A percentile compares a stretch with the other conserved stretches of the same genome.
phyloP scores from a whole-genome alignment of 192 early-diverging fungal genomes.

The Rhizophagus clarus region DNA sequence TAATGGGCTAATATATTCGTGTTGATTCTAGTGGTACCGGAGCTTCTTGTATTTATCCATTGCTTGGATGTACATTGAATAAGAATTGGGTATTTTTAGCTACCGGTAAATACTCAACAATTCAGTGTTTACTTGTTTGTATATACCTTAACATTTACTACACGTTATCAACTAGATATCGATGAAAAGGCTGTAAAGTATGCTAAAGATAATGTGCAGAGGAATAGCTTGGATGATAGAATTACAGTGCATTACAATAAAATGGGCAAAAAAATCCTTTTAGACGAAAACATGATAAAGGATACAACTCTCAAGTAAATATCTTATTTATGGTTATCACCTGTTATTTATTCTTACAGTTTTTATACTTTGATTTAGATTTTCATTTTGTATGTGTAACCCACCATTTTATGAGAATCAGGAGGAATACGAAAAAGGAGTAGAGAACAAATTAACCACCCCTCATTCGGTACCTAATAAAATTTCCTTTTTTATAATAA shows the following conservation, averaged over 20 bases:
- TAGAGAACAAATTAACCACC: constrained; percentile 49
- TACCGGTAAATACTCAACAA: constrained; percentile 52
- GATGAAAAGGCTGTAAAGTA: constrained; percentile 60
- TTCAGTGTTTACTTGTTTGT: neutral
- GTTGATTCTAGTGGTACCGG: constrained; percentile 70
- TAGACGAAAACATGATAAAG: constrained; percentile 15
- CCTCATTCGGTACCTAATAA: constrained; percentile 36
- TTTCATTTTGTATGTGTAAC: constrained; percentile 88
- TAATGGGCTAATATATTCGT: neutral
- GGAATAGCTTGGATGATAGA: constrained; percentile 60
- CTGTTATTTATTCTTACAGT: neutral
- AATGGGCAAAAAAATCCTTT: constrained; percentile 20
- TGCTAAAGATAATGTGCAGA: constrained; percentile 64
- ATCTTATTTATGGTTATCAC: neutral
- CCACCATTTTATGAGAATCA: constrained; percentile 81
- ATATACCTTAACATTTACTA: neutral
- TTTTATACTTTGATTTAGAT: constrained; percentile 24
- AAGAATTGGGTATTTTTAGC: constrained; percentile 68
- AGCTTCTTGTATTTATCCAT: constrained; percentile 90
- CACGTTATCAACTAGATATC: constrained; percentile 53
- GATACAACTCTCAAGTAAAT: neutral
- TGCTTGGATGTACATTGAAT: constrained; percentile 68
- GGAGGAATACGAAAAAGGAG: constrained; percentile 56
- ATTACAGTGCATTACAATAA: constrained; percentile 61
- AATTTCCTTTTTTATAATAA: neutral